Evolutionary conservation across 2,329 filamentous ascomycete genomes (phyloP), one percentile per base, ranked within the genome.

Genomic region (Cladosporium sp.): DNA sequence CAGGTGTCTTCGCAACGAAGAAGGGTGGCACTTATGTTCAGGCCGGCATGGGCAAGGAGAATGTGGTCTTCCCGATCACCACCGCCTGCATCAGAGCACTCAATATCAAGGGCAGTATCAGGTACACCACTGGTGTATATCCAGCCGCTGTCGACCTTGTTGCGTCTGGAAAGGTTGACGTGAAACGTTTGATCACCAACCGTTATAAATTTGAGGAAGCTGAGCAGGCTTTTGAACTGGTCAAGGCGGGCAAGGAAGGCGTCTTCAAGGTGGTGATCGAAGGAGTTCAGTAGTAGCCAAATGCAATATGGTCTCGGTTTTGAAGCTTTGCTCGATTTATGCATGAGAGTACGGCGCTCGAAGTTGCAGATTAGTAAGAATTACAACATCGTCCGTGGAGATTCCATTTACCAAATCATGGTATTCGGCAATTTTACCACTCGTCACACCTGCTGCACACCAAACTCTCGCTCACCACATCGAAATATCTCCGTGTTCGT

Each of bases 61-160:
- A 94, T 62, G 89, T 95, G 67, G 85, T 71, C 11, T 95, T 95
- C 73, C 91, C 91, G 50, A 95, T 96, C 67, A 87, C 91, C 80
- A 85, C 86, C 11, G 75, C 93, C 61, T 94, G 88, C 68, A 78
- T 83, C 43, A 95, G 95, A 73, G 91, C 95, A 73, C 76, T 95
- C 47, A 93, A 83, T 15, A 77, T 86, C 43, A 86, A 84, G 64
- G 91, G 91, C 18, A 90, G 84, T 84, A 60, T 61, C 49, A 51
- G 59, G 33, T 61, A 60, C 15, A 54, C 52, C 6, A 41, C 52
- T 2, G 55, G 90, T 19, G 91, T 95, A 69, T 96, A 95, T 71
- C 80, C 84, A 65, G 79, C 90, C 12, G 89, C 88, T 7, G 77
- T 95, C 33, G 80, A 89, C 57, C 76, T 96, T 54, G 81, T 95